phyloP scores from a whole-genome alignment of 495 filamentous ascomycete genomes.

The Aspergillus baeticus region DNA sequence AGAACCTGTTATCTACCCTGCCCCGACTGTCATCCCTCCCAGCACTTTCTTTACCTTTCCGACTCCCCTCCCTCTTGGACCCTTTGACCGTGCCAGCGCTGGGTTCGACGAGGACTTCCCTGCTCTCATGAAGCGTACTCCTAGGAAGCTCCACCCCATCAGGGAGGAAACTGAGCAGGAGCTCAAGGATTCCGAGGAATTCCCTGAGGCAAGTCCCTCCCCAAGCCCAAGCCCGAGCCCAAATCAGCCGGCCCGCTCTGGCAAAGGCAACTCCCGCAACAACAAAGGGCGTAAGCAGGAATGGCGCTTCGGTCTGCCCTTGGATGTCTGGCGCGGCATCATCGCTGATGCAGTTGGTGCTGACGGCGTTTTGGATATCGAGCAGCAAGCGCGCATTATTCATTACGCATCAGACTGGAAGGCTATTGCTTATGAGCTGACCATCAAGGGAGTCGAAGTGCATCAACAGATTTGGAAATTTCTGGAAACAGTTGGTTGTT shows the following conservation, averaged over 20 bases:
- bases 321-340: slow-evolving; percentile 33
- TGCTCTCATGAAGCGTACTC: slow-evolving; percentile 11
- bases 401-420: slow-evolving; percentile 30
- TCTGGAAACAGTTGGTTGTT: slow-evolving; percentile 29
- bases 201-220: not conserved
- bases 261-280: not conserved
- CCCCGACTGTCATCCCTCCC: not conserved
- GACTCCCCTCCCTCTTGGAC: not conserved
- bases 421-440: slow-evolving; percentile 22
- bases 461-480: slow-evolving; percentile 38
- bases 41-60: not conserved
- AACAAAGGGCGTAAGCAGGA: slow-evolving; percentile 7
- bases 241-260: not conserved
- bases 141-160: not conserved
- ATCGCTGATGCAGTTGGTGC: slow-evolving; percentile 31
- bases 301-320: slow-evolving; percentile 27
- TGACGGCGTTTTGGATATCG: slow-evolving; percentile 30
- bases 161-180: too few species aligned
- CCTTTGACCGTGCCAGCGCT: slow-evolving; percentile 16
- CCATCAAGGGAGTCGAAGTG: slow-evolving; percentile 24
- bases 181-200: not conserved
- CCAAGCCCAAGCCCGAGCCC: not conserved
- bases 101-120: slow-evolving; percentile 21
- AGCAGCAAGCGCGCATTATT: slow-evolving; percentile 32
- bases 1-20: not conserved